phyloP scores from a whole-genome alignment of 2,329 filamentous ascomycete genomes.

The Neonectria punicea region DNA sequence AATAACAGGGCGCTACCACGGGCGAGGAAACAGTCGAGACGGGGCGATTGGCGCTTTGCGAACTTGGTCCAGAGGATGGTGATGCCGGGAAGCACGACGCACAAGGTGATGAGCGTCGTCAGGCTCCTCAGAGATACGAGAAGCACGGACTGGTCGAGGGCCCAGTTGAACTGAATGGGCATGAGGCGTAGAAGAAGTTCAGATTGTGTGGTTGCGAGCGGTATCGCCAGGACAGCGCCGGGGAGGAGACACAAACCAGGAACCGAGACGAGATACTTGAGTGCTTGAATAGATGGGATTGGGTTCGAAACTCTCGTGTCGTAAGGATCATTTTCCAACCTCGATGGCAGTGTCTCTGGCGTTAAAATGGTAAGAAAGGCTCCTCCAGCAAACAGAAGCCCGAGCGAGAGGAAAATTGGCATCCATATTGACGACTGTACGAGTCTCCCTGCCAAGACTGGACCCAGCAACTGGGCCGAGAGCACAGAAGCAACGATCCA shows the following conservation, averaged over 20 bases:
- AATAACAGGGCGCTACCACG: constrained; percentile 35
- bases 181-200: constrained; percentile 40
- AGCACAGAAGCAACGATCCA: constrained; percentile 38
- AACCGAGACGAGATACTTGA: constrained; percentile 30
- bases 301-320: background rate
- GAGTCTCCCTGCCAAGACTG: constrained; percentile 31
- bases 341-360: constrained; percentile 35
- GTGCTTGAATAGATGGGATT: constrained; percentile 1
- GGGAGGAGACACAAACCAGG: constrained; percentile 40
- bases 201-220: constrained; percentile 35
- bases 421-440: constrained; percentile 33
- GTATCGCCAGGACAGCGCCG: constrained; percentile 35
- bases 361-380: constrained; percentile 29
- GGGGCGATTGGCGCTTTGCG: constrained; percentile 3
- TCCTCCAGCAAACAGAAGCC: constrained; percentile 30
- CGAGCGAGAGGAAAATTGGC: constrained; percentile 35
- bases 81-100: constrained; percentile 34
- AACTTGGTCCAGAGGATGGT: constrained; percentile 25
- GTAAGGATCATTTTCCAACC: background rate
- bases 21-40: constrained; percentile 31
- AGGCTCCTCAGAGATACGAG: constrained; percentile 38
- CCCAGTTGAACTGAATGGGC: constrained; percentile 42
- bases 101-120: constrained; percentile 36
- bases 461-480: constrained; percentile 33
- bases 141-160: constrained; percentile 33